Evolutionary conservation across 73 alveolate species (phyloP).

Genomic region (Paramecium primaurelia): DNA sequence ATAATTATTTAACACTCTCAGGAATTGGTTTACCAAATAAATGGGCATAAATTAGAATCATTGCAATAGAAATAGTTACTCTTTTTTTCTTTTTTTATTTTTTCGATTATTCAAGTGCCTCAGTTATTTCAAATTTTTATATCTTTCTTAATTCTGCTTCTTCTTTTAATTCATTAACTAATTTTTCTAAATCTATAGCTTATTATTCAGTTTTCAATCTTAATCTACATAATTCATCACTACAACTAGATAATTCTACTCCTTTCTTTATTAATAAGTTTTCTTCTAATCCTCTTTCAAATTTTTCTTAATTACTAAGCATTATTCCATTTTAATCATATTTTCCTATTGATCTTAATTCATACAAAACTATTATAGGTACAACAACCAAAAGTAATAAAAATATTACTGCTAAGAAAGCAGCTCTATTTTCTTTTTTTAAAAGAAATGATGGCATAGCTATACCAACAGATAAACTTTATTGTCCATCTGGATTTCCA

Average conservation of each 20-base stretch:
- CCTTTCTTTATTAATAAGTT: constrained; percentile 63
- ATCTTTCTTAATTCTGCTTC: constrained; percentile 40
- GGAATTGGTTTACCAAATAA: constrained; percentile 7
- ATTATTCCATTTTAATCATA: constrained; percentile 65
- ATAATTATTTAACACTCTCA: neutral
- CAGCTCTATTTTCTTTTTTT: constrained; percentile 72
- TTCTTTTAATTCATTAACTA: neutral
- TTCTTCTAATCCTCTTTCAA: constrained; percentile 63
- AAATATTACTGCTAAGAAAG: constrained; percentile 68
- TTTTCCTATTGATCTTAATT: constrained; percentile 63
- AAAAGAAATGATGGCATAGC: constrained; percentile 77
- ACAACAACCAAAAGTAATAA: constrained; percentile 65
- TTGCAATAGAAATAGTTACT: neutral
- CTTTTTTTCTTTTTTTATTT: neutral
- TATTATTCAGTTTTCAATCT: neutral
- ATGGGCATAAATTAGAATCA: constrained; percentile 23
- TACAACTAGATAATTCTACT: constrained; percentile 59
- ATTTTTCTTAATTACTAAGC: constrained; percentile 32
- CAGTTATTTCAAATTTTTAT: neutral
- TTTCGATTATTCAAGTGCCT: neutral
- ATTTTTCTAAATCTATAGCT: neutral
- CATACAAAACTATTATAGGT: constrained; percentile 64
- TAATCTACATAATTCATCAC: constrained; percentile 53
- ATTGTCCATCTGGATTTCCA: constrained; percentile 82
- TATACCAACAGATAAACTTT: constrained; percentile 68